Percentiles rank a stretch among this genome's conserved stretches.
phyloP scores from a whole-genome alignment of 768 basidiomycete genomes.

The Lyophyllum semitale region DNA sequence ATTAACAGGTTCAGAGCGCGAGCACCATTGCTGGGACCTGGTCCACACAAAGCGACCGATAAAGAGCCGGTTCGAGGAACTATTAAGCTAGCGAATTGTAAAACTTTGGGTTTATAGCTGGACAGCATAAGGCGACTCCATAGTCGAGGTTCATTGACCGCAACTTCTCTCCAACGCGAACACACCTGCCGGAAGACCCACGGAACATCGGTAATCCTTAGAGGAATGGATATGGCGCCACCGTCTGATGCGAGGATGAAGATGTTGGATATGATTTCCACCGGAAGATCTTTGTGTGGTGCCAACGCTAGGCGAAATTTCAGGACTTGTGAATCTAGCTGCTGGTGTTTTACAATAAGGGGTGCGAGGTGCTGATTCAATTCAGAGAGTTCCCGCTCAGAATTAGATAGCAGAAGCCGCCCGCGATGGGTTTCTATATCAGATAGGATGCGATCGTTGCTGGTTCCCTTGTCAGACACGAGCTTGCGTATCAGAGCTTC shows the following conservation, averaged over 20 bases:
- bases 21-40: not conserved
- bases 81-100: too few species aligned
- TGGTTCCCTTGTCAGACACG: not conserved
- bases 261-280: not conserved
- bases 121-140: not conserved
- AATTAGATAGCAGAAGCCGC: not conserved
- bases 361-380: not conserved
- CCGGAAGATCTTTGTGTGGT: not conserved
- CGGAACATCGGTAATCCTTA: not conserved
- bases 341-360: not conserved
- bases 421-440: not conserved
- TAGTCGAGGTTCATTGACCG: not conserved
- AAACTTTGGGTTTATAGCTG: too few species aligned
- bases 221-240: not conserved
- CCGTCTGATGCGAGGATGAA: not conserved
- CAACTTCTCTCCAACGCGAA: not conserved
- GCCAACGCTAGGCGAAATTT: not conserved
- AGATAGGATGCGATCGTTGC: not conserved
- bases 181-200: not conserved
- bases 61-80: too few species aligned
- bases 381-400: not conserved
- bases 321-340: not conserved
- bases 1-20: too few species aligned
- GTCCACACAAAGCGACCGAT: too few species aligned
- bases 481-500: not conserved